Percentiles rank a stretch among this genome's conserved stretches.
Evolutionary conservation across 352 stramenopile species (phyloP).

Genomic region (Pythium diclinum): DNA sequence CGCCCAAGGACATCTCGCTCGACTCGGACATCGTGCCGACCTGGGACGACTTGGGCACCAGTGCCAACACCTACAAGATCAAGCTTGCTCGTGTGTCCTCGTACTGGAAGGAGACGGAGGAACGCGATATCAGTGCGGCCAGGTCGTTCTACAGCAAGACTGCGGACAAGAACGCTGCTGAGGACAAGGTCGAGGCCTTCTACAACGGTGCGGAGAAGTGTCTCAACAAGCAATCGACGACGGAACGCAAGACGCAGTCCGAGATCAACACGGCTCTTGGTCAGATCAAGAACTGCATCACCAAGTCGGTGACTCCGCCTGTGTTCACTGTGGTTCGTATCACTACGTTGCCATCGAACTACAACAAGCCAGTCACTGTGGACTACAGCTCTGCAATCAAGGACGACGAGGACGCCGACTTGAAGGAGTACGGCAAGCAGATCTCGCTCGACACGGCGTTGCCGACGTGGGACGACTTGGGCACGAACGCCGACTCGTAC

Average conservation of each 20-base stretch:
- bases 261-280: background rate
- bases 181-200: background rate
- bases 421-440: background rate
- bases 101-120: background rate
- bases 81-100: background rate
- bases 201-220: background rate
- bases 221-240: background rate
- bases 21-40: constrained; percentile 13
- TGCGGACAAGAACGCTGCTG: background rate
- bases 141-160: background rate
- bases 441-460: background rate
- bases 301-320: background rate
- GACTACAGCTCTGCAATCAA: background rate
- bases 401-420: background rate
- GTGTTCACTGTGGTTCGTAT: background rate
- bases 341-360: background rate
- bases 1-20: constrained; percentile 9
- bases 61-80: background rate
- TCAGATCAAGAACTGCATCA: background rate
- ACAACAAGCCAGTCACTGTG: background rate
- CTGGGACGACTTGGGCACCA: background rate
- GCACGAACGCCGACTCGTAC: background rate
- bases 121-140: background rate
- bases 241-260: background rate
- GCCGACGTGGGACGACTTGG: background rate